Percentiles rank a stretch among this genome's conserved stretches.
Conservation (phyloP, 306 rosid species). For the Hippophae rhamnoides region DNA sequence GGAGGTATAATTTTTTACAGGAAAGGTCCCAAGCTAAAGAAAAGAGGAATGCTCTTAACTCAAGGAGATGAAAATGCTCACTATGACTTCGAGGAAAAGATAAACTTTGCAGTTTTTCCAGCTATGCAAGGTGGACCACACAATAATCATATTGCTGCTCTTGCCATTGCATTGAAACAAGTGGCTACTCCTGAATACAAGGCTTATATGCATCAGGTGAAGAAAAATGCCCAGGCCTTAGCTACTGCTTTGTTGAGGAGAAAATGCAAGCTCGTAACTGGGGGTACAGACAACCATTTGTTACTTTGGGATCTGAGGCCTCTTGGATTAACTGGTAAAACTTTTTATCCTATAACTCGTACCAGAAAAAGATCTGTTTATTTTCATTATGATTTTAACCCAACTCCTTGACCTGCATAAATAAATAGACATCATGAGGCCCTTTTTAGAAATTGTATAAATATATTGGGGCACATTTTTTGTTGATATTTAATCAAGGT, state of each 20-base stretch:
- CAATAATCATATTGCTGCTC: conserved; percentile 95
- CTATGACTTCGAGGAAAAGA: conserved; percentile 84
- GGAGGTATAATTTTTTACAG: conserved; percentile 91
- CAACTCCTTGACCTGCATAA: too few relatives aligned
- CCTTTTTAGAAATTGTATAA: too few relatives aligned
- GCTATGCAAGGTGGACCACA: conserved; percentile 98
- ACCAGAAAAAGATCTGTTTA: too few relatives aligned
- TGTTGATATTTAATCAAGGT: too few relatives aligned
- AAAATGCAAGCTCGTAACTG: conserved; percentile 74
- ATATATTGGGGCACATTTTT: too few relatives aligned
- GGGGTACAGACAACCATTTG: conserved; percentile 95
- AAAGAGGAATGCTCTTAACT: conserved; percentile 52
- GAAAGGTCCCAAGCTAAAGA: conserved; percentile 80
- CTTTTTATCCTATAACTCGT: not conserved
- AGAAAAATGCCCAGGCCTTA: conserved; percentile 82
- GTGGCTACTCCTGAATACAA: conserved; percentile 75
- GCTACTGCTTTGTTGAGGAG: conserved; percentile 70
- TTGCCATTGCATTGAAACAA: conserved; percentile 89
- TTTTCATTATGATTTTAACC: too few relatives aligned
- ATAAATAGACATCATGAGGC: too few relatives aligned
- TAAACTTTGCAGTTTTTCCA: conserved; percentile 87
- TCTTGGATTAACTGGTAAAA: conserved; percentile 74
- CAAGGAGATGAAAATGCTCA: conserved; percentile 65
- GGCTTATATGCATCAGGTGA: conserved; percentile 93
- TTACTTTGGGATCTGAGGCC: conserved; percentile 94